Evolutionary conservation across 805 yeast genomes (phyloP).

Genomic region (Metschnikowia continentalis): DNA sequence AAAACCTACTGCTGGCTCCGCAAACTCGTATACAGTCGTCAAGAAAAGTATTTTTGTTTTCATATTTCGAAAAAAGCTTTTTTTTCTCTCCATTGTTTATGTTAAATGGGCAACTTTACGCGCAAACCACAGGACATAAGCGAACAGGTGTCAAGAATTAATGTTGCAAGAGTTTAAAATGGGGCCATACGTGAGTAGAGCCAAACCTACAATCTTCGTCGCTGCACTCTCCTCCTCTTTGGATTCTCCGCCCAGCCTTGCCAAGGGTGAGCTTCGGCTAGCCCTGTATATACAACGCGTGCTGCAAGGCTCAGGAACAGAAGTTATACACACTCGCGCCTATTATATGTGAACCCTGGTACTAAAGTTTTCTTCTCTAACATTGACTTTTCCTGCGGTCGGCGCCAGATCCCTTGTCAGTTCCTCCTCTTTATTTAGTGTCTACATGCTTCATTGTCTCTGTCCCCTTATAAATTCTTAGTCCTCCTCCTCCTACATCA

Average conservation of each 20-base stretch:
- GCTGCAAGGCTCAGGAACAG: constrained; percentile 1
- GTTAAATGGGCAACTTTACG: not conserved
- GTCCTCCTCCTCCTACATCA: not conserved
- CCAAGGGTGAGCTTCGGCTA: not conserved
- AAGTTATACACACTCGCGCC: not conserved
- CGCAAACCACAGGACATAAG: not conserved
- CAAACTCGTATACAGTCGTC: too few relatives aligned
- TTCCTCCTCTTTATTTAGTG: not conserved
- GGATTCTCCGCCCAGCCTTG: not conserved
- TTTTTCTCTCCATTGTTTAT: not conserved
- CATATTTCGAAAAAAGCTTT: too few relatives aligned
- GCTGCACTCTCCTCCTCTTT: too few relatives aligned
- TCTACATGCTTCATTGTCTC: not conserved
- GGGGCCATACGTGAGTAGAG: not conserved
- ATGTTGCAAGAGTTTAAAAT: not conserved
- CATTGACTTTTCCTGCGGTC: not conserved
- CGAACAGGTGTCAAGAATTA: not conserved
- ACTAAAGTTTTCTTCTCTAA: not conserved
- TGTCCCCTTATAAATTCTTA: not conserved
- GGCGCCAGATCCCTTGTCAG: not conserved
- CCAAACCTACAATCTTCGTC: too few relatives aligned
- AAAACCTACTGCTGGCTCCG: not conserved
- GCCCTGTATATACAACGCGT: not conserved
- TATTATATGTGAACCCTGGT: not conserved
- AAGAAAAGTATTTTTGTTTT: too few relatives aligned